Conservation (phyloP, 352 stramenopile species). For the Globisporangium rhizosaccharum region DNA sequence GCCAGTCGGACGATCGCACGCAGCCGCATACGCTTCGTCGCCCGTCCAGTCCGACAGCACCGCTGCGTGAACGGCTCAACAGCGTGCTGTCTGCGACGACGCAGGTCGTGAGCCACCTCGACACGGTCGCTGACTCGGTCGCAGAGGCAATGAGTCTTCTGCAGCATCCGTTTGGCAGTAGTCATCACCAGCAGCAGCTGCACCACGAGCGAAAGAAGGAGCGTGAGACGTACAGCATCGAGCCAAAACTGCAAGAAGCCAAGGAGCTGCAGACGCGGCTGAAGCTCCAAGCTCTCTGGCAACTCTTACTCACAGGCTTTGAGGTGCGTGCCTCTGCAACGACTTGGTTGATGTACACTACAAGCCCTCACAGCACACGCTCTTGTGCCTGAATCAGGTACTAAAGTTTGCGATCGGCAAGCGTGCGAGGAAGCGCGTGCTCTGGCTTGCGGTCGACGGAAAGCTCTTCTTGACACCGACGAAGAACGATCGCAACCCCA, state of each 20-base stretch:
- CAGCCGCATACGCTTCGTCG: slow-evolving; percentile 6
- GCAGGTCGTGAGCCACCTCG: slow-evolving; percentile 18
- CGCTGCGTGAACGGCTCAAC: slow-evolving; percentile 18
- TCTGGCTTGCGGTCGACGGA: slow-evolving; percentile 44
- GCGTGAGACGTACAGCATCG: slow-evolving; percentile 22
- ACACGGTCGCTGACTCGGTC: slow-evolving; percentile 22
- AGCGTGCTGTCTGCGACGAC: slow-evolving; percentile 22
- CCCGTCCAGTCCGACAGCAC: slow-evolving; percentile 3
- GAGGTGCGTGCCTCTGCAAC: slow-evolving; percentile 16
- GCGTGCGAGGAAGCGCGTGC: slow-evolving; percentile 34
- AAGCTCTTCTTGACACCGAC: slow-evolving; percentile 31
- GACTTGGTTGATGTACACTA: neutral
- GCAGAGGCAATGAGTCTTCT: slow-evolving; percentile 31
- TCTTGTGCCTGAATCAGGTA: slow-evolving; percentile 12
- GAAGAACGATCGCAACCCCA: slow-evolving; percentile 40
- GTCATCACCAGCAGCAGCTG: slow-evolving; percentile 1
- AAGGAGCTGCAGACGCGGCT: slow-evolving; percentile 27
- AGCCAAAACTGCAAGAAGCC: slow-evolving; percentile 18
- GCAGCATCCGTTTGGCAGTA: slow-evolving; percentile 15
- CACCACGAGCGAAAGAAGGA: slow-evolving; percentile 8
- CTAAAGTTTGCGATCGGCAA: slow-evolving; percentile 45
- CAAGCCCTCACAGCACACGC: neutral
- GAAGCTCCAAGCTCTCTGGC: slow-evolving; percentile 50
- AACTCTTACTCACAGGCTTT: slow-evolving; percentile 48
- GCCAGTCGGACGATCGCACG: slow-evolving; percentile 11